Base-by-base conservation (phyloP, 305 asterid genomes). In the Fraxinus sp. region DNA sequence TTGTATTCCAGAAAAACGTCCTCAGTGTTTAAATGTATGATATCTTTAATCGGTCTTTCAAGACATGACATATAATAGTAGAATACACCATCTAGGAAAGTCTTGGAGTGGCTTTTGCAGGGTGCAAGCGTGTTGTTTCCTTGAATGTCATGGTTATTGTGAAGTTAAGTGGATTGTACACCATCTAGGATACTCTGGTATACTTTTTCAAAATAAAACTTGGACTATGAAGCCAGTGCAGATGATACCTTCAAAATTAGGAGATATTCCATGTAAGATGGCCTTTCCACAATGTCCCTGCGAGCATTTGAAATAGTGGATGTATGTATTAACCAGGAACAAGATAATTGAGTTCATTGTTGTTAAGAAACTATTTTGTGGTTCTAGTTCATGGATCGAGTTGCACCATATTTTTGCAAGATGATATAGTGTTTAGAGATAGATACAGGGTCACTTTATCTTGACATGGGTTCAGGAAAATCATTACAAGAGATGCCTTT, bases 221-320 rank as follows among this genome's bases (percentile, higher is more conserved):
- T 14, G 57, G 46, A 83, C 76, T 77, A 11, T 16, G 77, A 5
- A 36, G 35, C 84, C 37, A 3, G 76, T 33, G 70, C 37, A 64
- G 30, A 59, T 59, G 26, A 20, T 59, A 0, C 13, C 28, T 59
- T 20, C 28, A 18, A 59, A 20, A 52, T 20, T 20, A 7, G 70
- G 70, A 20, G 26, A 59, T 59, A n/a, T 59, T 59, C 13, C 30
- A 59, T 20, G 28, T 52, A 70, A 52, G 80, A 76, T 7, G 32
- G 41, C 33, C 33, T n/a, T 78, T 41, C 62, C 77, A 44, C 49
- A 64, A 74, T 10, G 66, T 74, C 8, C 28, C 28, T 36, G 70
- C 8, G 28, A 78, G 28, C 74, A 22, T 55, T 82, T 39, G 83
- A 80, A 76, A 74, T 79, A 74, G 55, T 68, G 18, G 46, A 46